Evolutionary conservation across 208 protist species (phyloP).

Genomic region (Crithidia mellificae): DNA sequence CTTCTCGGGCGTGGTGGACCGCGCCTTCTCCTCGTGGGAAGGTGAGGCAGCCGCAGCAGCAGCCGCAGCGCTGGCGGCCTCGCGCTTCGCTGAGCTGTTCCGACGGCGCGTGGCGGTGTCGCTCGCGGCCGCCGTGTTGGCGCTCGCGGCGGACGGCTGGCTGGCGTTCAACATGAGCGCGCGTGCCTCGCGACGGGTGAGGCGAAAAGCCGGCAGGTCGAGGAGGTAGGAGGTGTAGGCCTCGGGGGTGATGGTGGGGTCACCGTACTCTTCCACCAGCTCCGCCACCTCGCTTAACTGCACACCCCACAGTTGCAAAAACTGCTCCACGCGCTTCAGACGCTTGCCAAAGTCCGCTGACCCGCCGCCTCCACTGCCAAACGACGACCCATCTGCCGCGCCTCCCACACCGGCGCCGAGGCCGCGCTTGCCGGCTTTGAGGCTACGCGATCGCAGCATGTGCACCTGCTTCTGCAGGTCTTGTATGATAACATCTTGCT

Average conservation of each 20-base stretch:
- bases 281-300: slow-evolving; percentile 61
- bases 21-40: neutral
- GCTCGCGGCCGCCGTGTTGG: slow-evolving; percentile 16
- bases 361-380: slow-evolving; percentile 10
- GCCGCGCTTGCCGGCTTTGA: slow-evolving; percentile 29
- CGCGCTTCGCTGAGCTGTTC: slow-evolving; percentile 13
- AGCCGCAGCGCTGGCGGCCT: neutral
- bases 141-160: slow-evolving; percentile 12
- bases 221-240: slow-evolving; percentile 78
- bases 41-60: neutral
- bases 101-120: slow-evolving; percentile 26
- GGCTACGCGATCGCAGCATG: slow-evolving; percentile 40
- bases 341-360: slow-evolving; percentile 41
- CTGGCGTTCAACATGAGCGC: slow-evolving; percentile 25
- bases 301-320: slow-evolving; percentile 73
- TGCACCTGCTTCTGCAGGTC: slow-evolving; percentile 84
- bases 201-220: slow-evolving; percentile 69
- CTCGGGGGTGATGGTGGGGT: slow-evolving; percentile 78
- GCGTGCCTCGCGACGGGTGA: slow-evolving; percentile 58
- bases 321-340: slow-evolving; percentile 66
- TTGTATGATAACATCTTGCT: slow-evolving; percentile 76
- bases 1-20: slow-evolving; percentile 1
- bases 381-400: neutral
- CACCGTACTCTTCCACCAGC: slow-evolving; percentile 68
- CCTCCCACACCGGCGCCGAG: slow-evolving; percentile 17